phyloP scores from a whole-genome alignment of 2,329 filamentous ascomycete species.

The Thelonectria rubi region DNA sequence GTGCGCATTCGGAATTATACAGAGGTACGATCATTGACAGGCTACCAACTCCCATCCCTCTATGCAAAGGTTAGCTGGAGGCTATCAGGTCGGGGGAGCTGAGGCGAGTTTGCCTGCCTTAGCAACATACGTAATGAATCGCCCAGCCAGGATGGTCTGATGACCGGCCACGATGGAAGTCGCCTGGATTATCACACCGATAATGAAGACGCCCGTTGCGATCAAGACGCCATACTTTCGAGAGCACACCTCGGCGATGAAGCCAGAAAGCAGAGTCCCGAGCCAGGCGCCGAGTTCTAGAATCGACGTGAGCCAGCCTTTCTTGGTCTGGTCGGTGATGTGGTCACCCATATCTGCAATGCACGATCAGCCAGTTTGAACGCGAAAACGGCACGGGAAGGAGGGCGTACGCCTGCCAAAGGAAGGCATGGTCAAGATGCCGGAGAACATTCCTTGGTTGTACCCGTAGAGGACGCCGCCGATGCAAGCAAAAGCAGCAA shows the following conservation, averaged over 20 bases:
- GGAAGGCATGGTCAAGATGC: conserved; percentile 67
- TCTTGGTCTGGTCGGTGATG: conserved; percentile 60
- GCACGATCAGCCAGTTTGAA: conserved; percentile 2
- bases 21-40: conserved; percentile 73
- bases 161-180: conserved; percentile 66
- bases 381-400: not conserved
- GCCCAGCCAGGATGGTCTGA: conserved; percentile 71
- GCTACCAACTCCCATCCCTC: conserved; percentile 73
- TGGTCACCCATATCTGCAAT: conserved; percentile 67
- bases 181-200: conserved; percentile 75
- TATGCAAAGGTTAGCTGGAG: conserved; percentile 24
- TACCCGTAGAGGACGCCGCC: conserved; percentile 74
- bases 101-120: no score
- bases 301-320: conserved; percentile 71
- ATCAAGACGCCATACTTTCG: conserved; percentile 76
- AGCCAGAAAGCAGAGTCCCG: conserved; percentile 75
- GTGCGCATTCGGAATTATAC: conserved; percentile 58
- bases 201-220: conserved; percentile 71
- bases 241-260: conserved; percentile 74
- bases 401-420: conserved; percentile 59
- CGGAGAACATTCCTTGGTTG: conserved; percentile 72
- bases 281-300: conserved; percentile 81
- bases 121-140: conserved; percentile 69
- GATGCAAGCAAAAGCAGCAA: conserved; percentile 70
- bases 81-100: accelerated